phyloP scores from a whole-genome alignment of 371 early-diverging fungal species.

The Mortierella sp. region DNA sequence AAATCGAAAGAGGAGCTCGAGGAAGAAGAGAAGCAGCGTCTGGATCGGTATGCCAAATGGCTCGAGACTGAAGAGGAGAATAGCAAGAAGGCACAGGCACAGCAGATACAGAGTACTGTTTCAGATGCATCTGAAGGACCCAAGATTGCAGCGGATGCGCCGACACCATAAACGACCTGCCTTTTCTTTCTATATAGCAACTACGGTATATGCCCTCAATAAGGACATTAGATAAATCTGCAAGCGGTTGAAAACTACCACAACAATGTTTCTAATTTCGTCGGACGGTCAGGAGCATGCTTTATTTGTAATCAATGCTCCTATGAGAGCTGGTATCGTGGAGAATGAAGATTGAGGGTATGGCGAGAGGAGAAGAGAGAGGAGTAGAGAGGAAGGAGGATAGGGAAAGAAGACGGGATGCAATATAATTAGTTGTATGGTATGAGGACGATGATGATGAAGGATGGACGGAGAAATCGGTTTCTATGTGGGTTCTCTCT shows the following conservation, averaged over 20 bases:
- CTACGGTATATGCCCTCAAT: too few relatives aligned
- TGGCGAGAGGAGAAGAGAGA: too few relatives aligned
- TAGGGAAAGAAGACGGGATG: neutral
- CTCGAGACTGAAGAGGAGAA: constrained; percentile 66
- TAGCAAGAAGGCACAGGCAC: constrained; percentile 4
- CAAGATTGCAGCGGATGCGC: constrained; percentile 35
- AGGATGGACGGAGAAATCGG: neutral
- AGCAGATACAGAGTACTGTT: neutral
- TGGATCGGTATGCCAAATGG: constrained; percentile 87
- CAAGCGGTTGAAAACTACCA: too few relatives aligned
- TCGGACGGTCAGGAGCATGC: too few relatives aligned
- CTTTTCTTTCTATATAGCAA: too few relatives aligned
- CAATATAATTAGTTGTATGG: constrained; percentile 25
- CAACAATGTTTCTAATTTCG: too few relatives aligned
- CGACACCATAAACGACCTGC: constrained; percentile 28
- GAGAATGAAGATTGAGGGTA: neutral
- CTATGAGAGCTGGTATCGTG: neutral
- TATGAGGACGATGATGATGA: too few relatives aligned
- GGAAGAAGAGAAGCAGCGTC: constrained; percentile 76
- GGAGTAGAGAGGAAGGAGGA: neutral
- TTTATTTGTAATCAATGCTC: too few relatives aligned
- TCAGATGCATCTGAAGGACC: neutral
- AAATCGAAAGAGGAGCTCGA: constrained; percentile 68
- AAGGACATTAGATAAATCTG: too few relatives aligned
- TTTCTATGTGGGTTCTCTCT: too few relatives aligned